These are phyloP conservation scores for Laguncularia racemosa DNA, from an alignment of 345 rosid genomes.

Conservation along the genomic window DNA sequence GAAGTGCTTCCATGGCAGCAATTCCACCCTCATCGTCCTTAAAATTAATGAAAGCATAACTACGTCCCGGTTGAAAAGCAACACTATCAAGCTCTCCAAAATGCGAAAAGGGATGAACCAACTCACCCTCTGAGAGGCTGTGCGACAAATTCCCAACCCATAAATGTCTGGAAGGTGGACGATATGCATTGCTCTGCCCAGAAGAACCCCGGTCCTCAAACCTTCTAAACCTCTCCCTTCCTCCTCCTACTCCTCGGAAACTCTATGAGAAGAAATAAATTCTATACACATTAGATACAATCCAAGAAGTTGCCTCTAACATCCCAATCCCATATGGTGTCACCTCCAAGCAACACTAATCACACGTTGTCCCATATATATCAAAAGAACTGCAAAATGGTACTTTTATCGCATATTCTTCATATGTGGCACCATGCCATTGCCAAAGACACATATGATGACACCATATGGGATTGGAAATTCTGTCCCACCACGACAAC, in stretches of 20 bases:
- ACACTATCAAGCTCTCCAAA: constrained; percentile 79
- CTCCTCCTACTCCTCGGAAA: constrained; percentile 14
- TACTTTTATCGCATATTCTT: no score
- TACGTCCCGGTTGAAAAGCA: constrained; percentile 75
- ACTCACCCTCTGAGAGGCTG: constrained; percentile 40
- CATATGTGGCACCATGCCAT: no score
- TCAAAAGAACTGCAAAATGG: no score
- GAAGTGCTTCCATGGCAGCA: constrained; percentile 61
- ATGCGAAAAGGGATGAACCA: constrained; percentile 38
- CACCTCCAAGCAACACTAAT: no score
- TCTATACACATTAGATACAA: not conserved
- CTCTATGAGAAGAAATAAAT: constrained; percentile 20
- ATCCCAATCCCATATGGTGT: no score
- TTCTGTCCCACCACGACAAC: no score
- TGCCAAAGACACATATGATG: no score
- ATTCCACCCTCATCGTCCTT: constrained; percentile 61
- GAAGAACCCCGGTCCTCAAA: constrained; percentile 17
- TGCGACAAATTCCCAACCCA: constrained; percentile 93
- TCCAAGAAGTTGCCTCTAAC: not conserved
- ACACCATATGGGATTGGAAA: no score
- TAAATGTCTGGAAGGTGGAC: constrained; percentile 80
- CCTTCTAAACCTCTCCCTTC: constrained; percentile 41
- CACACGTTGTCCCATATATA: no score
- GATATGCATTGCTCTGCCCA: constrained; percentile 22
- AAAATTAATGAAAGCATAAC: constrained; percentile 77